Base-by-base conservation (phyloP, 2,329 filamentous ascomycete species). In the Pezicula radicicola region DNA sequence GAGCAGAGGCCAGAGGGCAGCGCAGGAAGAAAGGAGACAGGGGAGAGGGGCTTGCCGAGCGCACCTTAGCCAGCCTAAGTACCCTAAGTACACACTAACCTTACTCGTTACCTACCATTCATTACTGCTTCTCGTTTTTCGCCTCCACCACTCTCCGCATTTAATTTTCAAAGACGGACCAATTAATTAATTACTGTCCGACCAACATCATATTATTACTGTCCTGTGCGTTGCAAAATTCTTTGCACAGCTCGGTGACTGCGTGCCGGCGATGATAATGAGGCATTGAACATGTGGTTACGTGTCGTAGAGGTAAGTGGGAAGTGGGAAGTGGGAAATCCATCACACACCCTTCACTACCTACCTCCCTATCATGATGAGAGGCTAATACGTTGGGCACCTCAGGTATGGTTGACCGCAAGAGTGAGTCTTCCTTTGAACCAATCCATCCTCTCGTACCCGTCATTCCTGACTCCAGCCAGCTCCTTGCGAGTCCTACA, bases 401-500 rank as follows among this genome's bases (percentile, higher is more conserved):
- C 41, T 37, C 19, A 57, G 61, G 54, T 60, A 41, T 66, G 61
- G 63, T 46, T 64, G 49, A 61, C 56, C 15, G 35, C 54, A 50
- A 53, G 56, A 56, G 64, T 65, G 58, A 42, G 52, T 51, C 46
- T 42, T 30, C 27, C 30, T 36, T 30, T 25, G 25, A 7, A 25
- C 6, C 48, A 40, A 47, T 5, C 30, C 19, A 12, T 16, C 13
- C 18, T 10, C 21, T 28, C 40, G 3, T 21, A 13, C 13, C 28
- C 9, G 18, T 41, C 36, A 21, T 39, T 21, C 21, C 27, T 21
- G 15, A 48, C 36, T 49, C 46, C n/a, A 8, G 61, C 39, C 62
- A 79, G 71, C 74, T 84, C 50, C 72, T 83, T 40, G 67, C 69
- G 49, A 81, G 76, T 49, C 77, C 77, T 3, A 64, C 71, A 35